phyloP scores from a whole-genome alignment of 257 asterid species.

The Fraxinus quadrangulata region DNA sequence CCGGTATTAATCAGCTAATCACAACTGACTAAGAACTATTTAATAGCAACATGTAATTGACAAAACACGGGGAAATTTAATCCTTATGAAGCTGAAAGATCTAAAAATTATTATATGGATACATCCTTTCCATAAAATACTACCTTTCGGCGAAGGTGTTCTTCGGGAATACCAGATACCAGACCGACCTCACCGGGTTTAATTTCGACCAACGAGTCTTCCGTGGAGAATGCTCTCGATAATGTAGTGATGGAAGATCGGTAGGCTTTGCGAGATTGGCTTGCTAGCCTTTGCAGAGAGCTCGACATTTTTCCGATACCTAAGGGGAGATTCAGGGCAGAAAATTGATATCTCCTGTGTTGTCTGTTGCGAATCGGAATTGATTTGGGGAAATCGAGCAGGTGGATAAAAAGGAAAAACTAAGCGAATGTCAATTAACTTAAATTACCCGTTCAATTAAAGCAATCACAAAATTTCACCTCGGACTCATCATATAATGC shows the following conservation, averaged over 20 bases:
- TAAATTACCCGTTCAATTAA: no score
- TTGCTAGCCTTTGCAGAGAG: constrained; percentile 61
- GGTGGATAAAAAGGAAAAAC: background rate
- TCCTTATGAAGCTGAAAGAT: background rate
- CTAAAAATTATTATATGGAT: background rate
- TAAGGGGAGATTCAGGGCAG: constrained; percentile 9
- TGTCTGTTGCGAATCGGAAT: background rate
- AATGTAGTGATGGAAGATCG: constrained; percentile 42
- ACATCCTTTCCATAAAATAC: background rate
- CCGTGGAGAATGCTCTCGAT: constrained; percentile 63
- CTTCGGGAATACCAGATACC: constrained; percentile 88
- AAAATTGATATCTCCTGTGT: constrained; percentile 2
- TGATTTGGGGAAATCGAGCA: constrained; percentile 17
- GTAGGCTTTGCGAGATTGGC: constrained; percentile 43
- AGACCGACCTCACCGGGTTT: constrained; percentile 85
- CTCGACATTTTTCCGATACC: constrained; percentile 60
- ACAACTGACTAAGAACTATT: background rate
- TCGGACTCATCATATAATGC: no score
- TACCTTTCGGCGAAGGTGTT: constrained; percentile 87
- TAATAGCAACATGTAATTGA: background rate
- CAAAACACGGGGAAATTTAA: background rate
- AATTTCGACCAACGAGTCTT: constrained; percentile 67
- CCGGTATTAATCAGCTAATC: background rate
- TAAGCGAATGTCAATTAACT: rapidly evolving
- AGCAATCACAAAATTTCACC: no score